phyloP scores from a whole-genome alignment of 2,329 filamentous ascomycete species.

The Xylariomycetidae sp. region DNA sequence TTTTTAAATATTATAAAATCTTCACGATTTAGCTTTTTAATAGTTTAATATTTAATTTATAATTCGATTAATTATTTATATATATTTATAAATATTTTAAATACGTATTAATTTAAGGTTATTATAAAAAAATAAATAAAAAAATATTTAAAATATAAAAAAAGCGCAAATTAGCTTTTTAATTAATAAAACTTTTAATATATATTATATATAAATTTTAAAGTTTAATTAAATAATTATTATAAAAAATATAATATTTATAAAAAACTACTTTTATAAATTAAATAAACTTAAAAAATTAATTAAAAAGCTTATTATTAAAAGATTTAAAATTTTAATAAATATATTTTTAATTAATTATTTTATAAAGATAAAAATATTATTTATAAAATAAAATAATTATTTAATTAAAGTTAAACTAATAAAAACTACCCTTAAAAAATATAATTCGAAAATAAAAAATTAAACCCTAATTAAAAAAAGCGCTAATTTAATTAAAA shows the following conservation, averaged over 20 bases:
- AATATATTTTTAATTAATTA: too few relatives aligned
- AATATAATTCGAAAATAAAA: neutral
- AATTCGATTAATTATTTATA: neutral
- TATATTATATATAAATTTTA: constrained; percentile 1
- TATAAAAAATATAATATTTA: neutral
- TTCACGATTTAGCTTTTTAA: too few relatives aligned
- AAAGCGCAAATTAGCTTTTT: neutral
- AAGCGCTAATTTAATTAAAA: neutral
- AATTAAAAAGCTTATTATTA: too few relatives aligned
- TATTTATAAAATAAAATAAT: too few relatives aligned
- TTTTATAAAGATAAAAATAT: too few relatives aligned
- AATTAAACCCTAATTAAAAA: neutral
- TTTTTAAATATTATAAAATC: neutral
- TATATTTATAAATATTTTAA: neutral
- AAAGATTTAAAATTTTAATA: too few relatives aligned
- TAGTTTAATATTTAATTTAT: neutral
- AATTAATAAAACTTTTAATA: constrained; percentile 1
- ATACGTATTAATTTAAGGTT: too few relatives aligned
- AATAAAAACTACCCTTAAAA: too few relatives aligned
- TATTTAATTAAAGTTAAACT: too few relatives aligned
- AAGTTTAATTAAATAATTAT: neutral
- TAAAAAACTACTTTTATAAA: too few relatives aligned
- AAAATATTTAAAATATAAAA: neutral
- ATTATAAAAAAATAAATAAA: neutral
- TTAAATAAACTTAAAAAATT: too few relatives aligned